Conservation (phyloP, 176 grass and related monocot species). For the Eragrostis nindensis region DNA sequence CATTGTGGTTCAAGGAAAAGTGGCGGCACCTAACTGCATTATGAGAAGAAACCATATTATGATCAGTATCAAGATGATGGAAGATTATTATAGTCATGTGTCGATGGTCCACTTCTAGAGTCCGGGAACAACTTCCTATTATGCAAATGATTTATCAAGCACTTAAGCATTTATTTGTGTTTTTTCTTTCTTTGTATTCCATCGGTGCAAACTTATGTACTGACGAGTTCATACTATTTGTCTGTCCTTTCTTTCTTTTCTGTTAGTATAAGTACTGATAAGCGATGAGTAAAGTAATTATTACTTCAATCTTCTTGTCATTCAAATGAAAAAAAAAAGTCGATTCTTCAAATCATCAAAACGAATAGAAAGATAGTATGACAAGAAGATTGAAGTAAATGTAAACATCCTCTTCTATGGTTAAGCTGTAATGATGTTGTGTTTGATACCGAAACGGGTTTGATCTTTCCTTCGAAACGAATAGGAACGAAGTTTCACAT, state of each 20-base stretch:
- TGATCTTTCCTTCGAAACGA: too few relatives aligned
- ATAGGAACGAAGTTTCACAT: too few relatives aligned
- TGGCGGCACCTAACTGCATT: not conserved
- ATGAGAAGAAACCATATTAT: conserved; percentile 3
- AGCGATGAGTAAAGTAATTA: not conserved
- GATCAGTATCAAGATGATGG: not conserved
- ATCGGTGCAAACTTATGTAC: not conserved
- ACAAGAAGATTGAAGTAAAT: too few relatives aligned
- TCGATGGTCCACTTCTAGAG: not conserved
- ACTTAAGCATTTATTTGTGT: too few relatives aligned
- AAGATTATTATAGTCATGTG: not conserved
- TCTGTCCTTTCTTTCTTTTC: not conserved
- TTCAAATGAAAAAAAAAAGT: too few relatives aligned
- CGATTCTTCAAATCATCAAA: too few relatives aligned
- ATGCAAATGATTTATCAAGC: too few relatives aligned
- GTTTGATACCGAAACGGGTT: too few relatives aligned
- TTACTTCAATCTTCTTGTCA: not conserved
- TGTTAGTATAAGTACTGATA: not conserved
- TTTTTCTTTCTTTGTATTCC: not conserved
- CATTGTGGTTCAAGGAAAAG: conserved; percentile 13
- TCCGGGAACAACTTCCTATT: not conserved
- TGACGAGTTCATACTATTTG: not conserved
- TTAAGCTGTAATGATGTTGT: too few relatives aligned
- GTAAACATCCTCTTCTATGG: too few relatives aligned
- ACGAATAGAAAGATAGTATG: too few relatives aligned